phyloP scores from a whole-genome alignment of 2,329 filamentous ascomycete genomes.

The Ophiostoma sp. region DNA sequence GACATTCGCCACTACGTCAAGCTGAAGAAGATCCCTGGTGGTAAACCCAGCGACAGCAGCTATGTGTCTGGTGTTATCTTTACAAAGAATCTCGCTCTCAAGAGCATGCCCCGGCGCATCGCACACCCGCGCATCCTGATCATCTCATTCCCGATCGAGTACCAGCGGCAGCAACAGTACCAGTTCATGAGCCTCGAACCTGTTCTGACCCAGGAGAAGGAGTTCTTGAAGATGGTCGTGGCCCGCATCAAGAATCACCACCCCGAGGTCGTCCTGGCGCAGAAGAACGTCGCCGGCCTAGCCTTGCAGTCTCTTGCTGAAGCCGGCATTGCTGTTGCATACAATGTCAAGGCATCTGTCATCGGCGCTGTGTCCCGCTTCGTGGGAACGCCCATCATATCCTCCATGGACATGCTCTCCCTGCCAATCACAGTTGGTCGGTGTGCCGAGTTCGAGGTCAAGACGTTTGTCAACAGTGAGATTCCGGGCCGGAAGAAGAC shows the following conservation, averaged over 20 bases:
- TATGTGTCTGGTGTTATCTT: conserved; percentile 97
- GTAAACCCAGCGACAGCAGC: conserved; percentile 82
- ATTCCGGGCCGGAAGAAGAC: conserved; percentile 77
- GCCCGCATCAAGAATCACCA: conserved; percentile 81
- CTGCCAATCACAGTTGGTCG: conserved; percentile 69
- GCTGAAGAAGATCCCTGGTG: conserved; percentile 90
- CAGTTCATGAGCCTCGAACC: conserved; percentile 98
- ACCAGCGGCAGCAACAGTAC: conserved; percentile 77
- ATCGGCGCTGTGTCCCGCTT: conserved; percentile 91
- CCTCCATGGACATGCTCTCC: conserved; percentile 88
- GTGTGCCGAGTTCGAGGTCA: conserved; percentile 86
- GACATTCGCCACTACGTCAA: conserved; percentile 98
- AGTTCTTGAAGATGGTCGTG: conserved; percentile 86
- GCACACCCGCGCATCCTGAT: conserved; percentile 80
- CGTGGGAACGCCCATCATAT: conserved; percentile 85
- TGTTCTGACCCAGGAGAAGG: conserved; percentile 92
- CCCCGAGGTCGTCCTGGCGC: conserved; percentile 82
- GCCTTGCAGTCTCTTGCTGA: conserved; percentile 83
- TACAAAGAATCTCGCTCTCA: conserved; percentile 91
- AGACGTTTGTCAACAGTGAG: conserved; percentile 81
- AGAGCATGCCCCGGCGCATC: conserved; percentile 90
- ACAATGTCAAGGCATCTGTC: conserved; percentile 94
- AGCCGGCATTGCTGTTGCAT: conserved; percentile 85
- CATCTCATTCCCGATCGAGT: conserved; percentile 92
- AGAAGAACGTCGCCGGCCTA: conserved; percentile 86